Evolutionary conservation across 2,329 filamentous ascomycete species (phyloP), one percentile per base, ranked within the genome.

Genomic region (Fusarium setosum): DNA sequence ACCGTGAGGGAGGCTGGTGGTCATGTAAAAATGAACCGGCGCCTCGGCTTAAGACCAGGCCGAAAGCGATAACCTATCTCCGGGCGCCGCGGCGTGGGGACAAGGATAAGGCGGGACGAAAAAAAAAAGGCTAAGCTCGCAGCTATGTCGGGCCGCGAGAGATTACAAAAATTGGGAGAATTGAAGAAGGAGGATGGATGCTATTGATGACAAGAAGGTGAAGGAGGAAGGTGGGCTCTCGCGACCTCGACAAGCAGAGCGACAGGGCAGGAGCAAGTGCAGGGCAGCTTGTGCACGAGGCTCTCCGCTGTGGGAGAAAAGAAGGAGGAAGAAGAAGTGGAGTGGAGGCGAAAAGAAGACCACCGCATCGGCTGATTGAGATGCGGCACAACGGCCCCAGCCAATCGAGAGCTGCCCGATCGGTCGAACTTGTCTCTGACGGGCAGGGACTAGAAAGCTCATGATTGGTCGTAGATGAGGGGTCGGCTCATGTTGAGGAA

Each of bases 381-480:
- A 61, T 63, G 69, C 63, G 45, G 55, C 58, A 42, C 51, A 34
- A 45, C 49, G 24, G 41, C 37, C 32, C 37, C 47, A 59, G 58
- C 70, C 70, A 72, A 72, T 72, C 15, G 60, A 44, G 61, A 67
- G 51, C 47, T 60, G 10, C 32, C 48, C 47, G 68, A 72, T 69
- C 69, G 66, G 42, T 50, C 56, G 56, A 62, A 68, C 65, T 62
- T 57, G 65, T 66, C 51, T 55, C 23, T 56, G 37, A 6, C 21
- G 52, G 40, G 44, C 32, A 42, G 37, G 34, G 51, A 54, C 40
- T 55, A 9, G 40, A n/a, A 53, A 65, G 60, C 52, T 58, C 58
- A 32, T 75, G 72, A 78, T 78, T 78, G 76, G 76, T 29, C 52
- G 6, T 12, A 26, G 21, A 48, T 73, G 75, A 71, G 76, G 76